A percentile compares a stretch with the other conserved stretches of the same genome.
phyloP scores from a whole-genome alignment of 176 grass and related monocot genomes.

The Triticum monococcum region DNA sequence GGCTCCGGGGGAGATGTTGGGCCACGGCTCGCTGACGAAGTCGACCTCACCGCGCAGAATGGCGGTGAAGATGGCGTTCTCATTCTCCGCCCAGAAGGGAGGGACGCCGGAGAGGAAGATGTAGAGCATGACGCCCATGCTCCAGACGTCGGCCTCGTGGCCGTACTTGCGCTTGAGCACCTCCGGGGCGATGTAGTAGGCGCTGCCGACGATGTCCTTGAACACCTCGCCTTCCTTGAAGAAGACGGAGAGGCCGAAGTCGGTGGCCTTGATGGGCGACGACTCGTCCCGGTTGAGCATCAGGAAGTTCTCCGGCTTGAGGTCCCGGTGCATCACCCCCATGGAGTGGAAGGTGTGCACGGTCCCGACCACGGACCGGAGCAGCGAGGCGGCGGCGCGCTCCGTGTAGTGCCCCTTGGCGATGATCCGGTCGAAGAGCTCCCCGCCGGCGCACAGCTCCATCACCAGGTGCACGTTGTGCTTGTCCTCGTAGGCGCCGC shows the following conservation, averaged over 20 bases:
- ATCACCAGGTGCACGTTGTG: constrained; percentile 79
- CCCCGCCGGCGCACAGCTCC: constrained; percentile 86
- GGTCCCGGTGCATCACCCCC: constrained; percentile 85
- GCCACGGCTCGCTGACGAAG: constrained; percentile 68
- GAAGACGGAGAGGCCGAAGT: constrained; percentile 90
- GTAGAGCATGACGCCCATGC: constrained; percentile 84
- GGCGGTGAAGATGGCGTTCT: constrained; percentile 75
- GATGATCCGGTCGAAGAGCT: constrained; percentile 92
- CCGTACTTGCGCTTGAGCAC: constrained; percentile 79
- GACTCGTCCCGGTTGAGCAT: constrained; percentile 57
- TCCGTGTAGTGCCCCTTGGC: constrained; percentile 74
- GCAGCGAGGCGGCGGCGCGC: constrained; percentile 56
- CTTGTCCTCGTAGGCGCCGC: constrained; percentile 79
- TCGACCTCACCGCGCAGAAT: constrained; percentile 65
- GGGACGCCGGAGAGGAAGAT: constrained; percentile 83
- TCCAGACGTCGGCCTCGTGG: constrained; percentile 75
- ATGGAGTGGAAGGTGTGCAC: constrained; percentile 71
- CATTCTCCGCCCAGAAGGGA: constrained; percentile 77
- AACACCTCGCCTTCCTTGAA: constrained; percentile 68
- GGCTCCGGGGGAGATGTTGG: constrained; percentile 50
- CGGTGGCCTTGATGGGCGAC: constrained; percentile 70
- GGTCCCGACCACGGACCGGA: constrained; percentile 53
- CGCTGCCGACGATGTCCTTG: constrained; percentile 75
- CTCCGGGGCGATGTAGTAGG: constrained; percentile 83
- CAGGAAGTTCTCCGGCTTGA: constrained; percentile 88